Evolutionary conservation across 78 protist species (phyloP).

Genomic region (Ministeria vibrans): DNA sequence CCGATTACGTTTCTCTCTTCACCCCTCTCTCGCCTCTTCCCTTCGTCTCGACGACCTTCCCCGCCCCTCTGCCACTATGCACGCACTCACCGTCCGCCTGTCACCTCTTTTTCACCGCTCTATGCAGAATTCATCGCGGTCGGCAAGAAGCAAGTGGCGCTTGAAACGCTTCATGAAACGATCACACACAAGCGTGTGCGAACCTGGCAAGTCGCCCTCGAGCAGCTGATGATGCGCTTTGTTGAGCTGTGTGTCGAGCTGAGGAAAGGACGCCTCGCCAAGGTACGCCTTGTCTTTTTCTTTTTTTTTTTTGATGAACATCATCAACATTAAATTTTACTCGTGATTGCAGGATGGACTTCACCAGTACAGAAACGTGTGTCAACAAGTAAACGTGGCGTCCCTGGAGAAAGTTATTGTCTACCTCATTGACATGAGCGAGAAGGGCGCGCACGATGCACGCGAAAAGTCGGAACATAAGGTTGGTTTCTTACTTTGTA

Average conservation of each 20-base stretch:
- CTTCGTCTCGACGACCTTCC: not conserved
- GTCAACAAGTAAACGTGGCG: conserved; percentile 26
- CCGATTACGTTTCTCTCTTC: not conserved
- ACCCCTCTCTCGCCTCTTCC: not conserved
- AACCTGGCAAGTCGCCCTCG: conserved; percentile 6
- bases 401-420: conserved; percentile 34
- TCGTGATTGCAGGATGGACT: too few species aligned
- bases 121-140: conserved; percentile 29
- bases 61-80: not conserved
- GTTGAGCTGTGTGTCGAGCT: conserved; percentile 28
- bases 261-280: not conserved
- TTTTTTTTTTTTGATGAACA: too few species aligned
- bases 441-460: conserved; percentile 16
- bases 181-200: conserved; percentile 13
- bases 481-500: not conserved
- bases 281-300: too few species aligned
- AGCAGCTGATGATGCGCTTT: not conserved
- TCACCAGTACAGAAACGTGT: conserved; percentile 36
- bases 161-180: conserved; percentile 30
- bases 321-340: too few species aligned
- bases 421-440: conserved; percentile 8
- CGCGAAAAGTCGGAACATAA: not conserved
- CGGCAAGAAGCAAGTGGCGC: conserved; percentile 25
- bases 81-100: not conserved
- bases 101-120: too few species aligned